Conservation (phyloP, 805 yeast genomes). For the Yamadazyma endophytica region DNA sequence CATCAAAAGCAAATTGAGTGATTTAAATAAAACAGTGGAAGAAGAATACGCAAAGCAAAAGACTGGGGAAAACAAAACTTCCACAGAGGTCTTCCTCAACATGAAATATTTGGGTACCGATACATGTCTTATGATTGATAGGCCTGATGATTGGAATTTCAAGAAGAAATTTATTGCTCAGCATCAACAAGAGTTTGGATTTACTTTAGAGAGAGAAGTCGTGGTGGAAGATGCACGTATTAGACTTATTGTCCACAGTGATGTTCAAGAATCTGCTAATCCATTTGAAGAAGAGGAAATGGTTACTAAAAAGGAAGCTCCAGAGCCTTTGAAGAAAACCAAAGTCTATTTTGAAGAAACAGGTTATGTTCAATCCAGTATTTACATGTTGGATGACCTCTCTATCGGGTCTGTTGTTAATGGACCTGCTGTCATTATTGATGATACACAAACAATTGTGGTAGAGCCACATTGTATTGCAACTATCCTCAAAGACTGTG, state of each 20-base stretch:
- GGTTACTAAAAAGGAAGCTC: conserved; percentile 2
- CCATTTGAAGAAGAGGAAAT: conserved; percentile 40
- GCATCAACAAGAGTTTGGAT: conserved; percentile 30
- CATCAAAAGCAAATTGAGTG: conserved; percentile 43
- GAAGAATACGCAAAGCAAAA: conserved; percentile 47
- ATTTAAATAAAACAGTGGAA: conserved; percentile 39
- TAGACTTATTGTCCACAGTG: conserved; percentile 57
- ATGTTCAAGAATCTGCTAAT: conserved; percentile 42
- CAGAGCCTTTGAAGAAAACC: too few species aligned
- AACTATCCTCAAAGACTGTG: conserved; percentile 18
- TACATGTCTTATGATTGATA: conserved; percentile 64
- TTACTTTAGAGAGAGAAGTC: conserved; percentile 26
- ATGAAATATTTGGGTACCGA: conserved; percentile 83
- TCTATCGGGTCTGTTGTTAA: conserved; percentile 13
- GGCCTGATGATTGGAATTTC: conserved; percentile 13
- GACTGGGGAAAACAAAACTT: conserved; percentile 32
- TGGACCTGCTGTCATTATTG: conserved; percentile 28
- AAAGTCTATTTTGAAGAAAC: conserved; percentile 20
- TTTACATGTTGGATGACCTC: conserved; percentile 17
- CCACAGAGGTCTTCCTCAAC: conserved; percentile 63
- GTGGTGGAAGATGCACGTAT: conserved; percentile 34
- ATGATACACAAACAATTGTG: conserved; percentile 23
- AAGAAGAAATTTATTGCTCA: conserved; percentile 16
- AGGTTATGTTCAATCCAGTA: conserved; percentile 21
- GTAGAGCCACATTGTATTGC: conserved; percentile 28